Evolutionary conservation across 2,329 filamentous ascomycete species (phyloP), one percentile per base, ranked within the genome.

Genomic region (Pezicula carpinea): DNA sequence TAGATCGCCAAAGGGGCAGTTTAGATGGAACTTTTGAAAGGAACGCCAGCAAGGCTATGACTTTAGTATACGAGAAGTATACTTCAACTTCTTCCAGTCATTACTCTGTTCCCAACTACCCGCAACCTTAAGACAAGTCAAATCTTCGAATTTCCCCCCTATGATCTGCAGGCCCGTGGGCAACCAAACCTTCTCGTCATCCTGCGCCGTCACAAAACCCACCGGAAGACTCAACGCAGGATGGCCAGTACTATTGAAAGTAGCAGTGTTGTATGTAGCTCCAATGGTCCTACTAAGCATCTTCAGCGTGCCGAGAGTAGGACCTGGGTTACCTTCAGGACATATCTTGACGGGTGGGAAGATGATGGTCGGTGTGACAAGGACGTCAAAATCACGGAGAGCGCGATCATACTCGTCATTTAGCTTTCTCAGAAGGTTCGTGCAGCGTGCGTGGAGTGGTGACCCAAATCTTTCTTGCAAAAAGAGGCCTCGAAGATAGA

Each of bases 121-220:
- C 4, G 66, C 74, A 14, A 68, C 65, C 22, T 61, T 58, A 3
- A 74, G 61, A 5, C 77, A 62, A 40, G 61, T 69, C 50, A 69
- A 66, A 52, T 80, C 75, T n/a, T 69, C 66, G 72, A 75, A 77
- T 52, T 72, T 66, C 5, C 66, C 71, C 0, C 75, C 76, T 7
- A 80, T 72, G 41, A 81, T 69, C 55, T 81, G 76, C 65, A 80
- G 65, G 0, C 76, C 75, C 0, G 79, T 75, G 0, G 76, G 77
- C 19, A 80, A 56, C 49, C 60, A 53, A 1, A 72, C 66, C 0
- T 57, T 52, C 6, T 57, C 45, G 11, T 70, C 67, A 43, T 74
- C 67, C 22, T 56, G 50, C 1, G 71, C 66, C 2, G 66, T 63
- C 3, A 72, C 63, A 52, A 73, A 68, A 0, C 76, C 77, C 19